These are phyloP conservation scores for Zalaria sp. DNA, from an alignment of 2,329 filamentous ascomycete genomes.

Conservation along the genomic window DNA sequence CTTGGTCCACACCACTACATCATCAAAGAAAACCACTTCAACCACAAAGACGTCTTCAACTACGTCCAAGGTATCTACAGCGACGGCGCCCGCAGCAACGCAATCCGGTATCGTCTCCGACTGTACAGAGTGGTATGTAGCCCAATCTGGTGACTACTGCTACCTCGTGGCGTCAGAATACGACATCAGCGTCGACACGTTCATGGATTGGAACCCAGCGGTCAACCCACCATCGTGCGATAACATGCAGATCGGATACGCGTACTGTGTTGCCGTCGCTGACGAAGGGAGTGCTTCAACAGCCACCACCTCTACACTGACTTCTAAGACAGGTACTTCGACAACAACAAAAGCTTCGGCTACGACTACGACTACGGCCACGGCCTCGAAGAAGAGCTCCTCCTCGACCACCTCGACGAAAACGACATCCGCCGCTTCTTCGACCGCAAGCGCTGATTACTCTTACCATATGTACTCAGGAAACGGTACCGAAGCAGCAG, in stretches of 20 bases:
- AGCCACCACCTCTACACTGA: background rate
- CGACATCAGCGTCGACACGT: slow-evolving; percentile 9
- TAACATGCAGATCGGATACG: slow-evolving; percentile 9
- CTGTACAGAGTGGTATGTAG: slow-evolving; percentile 14
- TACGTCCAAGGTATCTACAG: slow-evolving; percentile 1
- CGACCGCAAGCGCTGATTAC: background rate
- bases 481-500: slow-evolving; percentile 18
- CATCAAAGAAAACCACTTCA: slow-evolving; percentile 1
- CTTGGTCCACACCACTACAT: background rate
- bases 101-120: slow-evolving; percentile 11
- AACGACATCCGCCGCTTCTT: slow-evolving; percentile 1
- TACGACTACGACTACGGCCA: background rate
- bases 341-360: background rate
- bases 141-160: slow-evolving; percentile 11
- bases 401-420: background rate
- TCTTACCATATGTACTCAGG: slow-evolving; percentile 18
- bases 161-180: slow-evolving; percentile 8
- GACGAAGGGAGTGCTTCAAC: background rate
- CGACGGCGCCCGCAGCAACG: slow-evolving; percentile 10
- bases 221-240: slow-evolving; percentile 10
- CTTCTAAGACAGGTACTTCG: background rate
- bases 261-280: slow-evolving; percentile 12
- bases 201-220: slow-evolving; percentile 14
- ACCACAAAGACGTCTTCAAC: slow-evolving; percentile 2
- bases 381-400: background rate